A percentile compares a stretch with the other conserved stretches of the same genome.
These are phyloP conservation scores for Botrytis aclada DNA, from an alignment of 2,329 filamentous ascomycete species.

Conservation along the genomic window DNA sequence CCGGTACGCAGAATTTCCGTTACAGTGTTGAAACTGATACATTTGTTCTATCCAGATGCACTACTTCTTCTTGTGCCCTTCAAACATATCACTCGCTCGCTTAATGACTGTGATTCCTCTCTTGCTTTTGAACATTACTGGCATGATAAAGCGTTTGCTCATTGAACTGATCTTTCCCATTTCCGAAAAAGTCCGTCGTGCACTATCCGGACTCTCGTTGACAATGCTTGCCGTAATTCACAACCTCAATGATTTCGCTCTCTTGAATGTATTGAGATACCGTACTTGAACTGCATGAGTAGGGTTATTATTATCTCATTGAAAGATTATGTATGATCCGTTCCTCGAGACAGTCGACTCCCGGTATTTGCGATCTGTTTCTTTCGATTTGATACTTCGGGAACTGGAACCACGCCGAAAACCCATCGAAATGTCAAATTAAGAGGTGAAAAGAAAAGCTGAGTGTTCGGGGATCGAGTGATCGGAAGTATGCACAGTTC, in stretches of 20 bases:
- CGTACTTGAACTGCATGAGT: too few species aligned
- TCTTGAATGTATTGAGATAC: not conserved
- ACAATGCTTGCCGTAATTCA: not conserved
- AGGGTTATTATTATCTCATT: too few species aligned
- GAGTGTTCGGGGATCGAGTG: not conserved
- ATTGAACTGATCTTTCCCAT: not conserved
- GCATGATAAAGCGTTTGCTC: not conserved
- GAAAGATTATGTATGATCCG: too few species aligned
- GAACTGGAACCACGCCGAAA: too few species aligned
- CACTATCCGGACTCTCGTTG: too few species aligned
- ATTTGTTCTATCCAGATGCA: too few species aligned
- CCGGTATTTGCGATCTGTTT: too few species aligned
- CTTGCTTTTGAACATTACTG: not conserved
- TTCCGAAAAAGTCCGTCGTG: not conserved
- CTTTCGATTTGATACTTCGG: too few species aligned
- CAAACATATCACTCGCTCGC: rapidly evolving
- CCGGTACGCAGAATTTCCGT: not conserved
- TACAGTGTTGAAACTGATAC: not conserved
- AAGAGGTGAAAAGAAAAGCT: not conserved
- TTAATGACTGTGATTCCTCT: not conserved
- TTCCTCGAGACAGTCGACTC: too few species aligned
- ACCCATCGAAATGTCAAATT: too few species aligned
- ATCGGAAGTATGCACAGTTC: not conserved
- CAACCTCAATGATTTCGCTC: not conserved
- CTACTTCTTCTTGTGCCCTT: rapidly evolving